phyloP scores from a whole-genome alignment of 2,329 filamentous ascomycete species.

The Lithohypha guttulata region DNA sequence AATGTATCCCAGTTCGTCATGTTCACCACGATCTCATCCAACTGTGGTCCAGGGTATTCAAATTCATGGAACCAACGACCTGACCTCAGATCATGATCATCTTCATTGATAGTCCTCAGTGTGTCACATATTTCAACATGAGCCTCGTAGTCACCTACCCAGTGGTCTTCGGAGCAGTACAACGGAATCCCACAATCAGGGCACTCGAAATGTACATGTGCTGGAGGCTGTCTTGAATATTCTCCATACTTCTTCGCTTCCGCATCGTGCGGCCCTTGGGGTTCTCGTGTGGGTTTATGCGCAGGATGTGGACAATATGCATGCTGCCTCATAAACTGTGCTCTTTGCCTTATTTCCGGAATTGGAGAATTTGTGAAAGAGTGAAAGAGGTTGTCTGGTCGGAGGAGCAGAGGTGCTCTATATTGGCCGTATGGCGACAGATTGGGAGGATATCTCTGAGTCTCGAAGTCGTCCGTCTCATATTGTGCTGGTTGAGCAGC shows the following conservation, averaged over 20 bases:
- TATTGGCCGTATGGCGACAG: constrained; percentile 19
- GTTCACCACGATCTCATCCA: constrained; percentile 87
- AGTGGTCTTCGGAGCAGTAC: constrained; percentile 89
- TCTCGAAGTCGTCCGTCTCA: constrained; percentile 18
- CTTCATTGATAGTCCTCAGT: constrained; percentile 86
- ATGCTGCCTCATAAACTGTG: constrained; percentile 84
- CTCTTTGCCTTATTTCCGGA: constrained; percentile 74
- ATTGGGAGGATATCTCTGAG: constrained; percentile 15
- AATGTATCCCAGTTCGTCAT: constrained; percentile 99
- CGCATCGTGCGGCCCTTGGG: constrained; percentile 53
- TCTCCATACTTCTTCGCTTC: constrained; percentile 50
- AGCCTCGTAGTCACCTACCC: constrained; percentile 88
- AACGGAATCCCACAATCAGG: constrained; percentile 91
- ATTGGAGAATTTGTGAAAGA: constrained; percentile 81
- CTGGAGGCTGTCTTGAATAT: constrained; percentile 43
- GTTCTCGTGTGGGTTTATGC: constrained; percentile 63
- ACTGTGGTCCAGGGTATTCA: constrained; percentile 75
- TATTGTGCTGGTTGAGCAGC: constrained; percentile 7
- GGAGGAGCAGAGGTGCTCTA: constrained; percentile 39
- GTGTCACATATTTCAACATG: constrained; percentile 90
- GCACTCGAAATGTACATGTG: constrained; percentile 86
- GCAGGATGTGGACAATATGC: constrained; percentile 86
- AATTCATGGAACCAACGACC: constrained; percentile 91
- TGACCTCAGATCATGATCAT: constrained; percentile 87
- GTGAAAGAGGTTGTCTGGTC: constrained; percentile 80